Evolutionary conservation across 305 asterid species (phyloP), one percentile per base, ranked within the genome.

Genomic region (Euphrasia arctica): DNA sequence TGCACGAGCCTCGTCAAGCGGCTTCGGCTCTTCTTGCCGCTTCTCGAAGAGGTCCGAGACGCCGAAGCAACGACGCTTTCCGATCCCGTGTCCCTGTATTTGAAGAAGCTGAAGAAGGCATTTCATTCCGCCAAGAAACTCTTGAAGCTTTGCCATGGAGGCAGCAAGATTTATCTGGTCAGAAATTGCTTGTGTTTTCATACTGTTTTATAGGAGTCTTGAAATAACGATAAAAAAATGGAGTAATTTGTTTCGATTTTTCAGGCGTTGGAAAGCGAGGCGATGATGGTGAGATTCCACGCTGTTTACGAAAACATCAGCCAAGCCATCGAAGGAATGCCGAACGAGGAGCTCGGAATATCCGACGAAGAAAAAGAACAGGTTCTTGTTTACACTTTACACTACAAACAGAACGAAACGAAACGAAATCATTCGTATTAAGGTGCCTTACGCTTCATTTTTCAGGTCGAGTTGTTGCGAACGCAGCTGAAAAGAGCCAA

Each of bases 101-200:
- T 92, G 72, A 70, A 69, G 68, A 84, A 67, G 63, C 63, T 92
- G 80, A 83, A 70, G 48, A 79, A 74, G 80, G 89, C 97, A 0
- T 84, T 84, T 41, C 84, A 43, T 65, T 82, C 90, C 60, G 91
- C 96, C 18, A 75, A 71, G 73, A 87, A 84, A 76, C 72, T 92
- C 71, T 73, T 92, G 74, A 78, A 74, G 31, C 63, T 78, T 72
- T 92, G 96, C 64, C 90, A 87, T 54, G 66, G 72, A 4, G 96
- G 90, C 29, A 90, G 98, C 91, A 92, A 87, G 62, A 79, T 92
- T 58, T 92, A 81, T 75, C 85, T 92, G 91, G 97, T 89, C 31
- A 32, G 73, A 18, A 18, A 18, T 18, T 18, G 15, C 15, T 54
- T 28, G 43, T 12, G 36, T 43, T 25, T 9, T 14, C 9, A 2